Evolutionary conservation across 1,139 yeast species (phyloP), one percentile per base, ranked within the genome.

Genomic region (Blastobotrys serpentis): DNA sequence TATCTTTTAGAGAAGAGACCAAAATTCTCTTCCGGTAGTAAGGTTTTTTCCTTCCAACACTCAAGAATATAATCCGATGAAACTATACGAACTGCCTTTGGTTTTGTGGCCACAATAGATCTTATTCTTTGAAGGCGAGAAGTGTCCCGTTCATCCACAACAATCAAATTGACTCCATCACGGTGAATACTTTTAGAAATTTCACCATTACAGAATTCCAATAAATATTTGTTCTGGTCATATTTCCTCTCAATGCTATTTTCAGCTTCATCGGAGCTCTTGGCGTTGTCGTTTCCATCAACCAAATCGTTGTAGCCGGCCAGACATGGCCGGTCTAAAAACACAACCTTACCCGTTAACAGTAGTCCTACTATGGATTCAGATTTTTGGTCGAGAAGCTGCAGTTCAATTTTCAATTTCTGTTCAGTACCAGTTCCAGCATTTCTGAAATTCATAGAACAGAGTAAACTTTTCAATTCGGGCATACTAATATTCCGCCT

Each of bases 21-120:
- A n/a, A n/a, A 33, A 33, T 33, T 33, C 18, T 33, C 56, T 45
- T 30, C 57, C 55, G 32, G 55, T 64, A 30, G 60, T 53, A 4
- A 59, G 42, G 25, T 56, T 32, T 4, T 60, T 55, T 19, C 46
- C 42, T 40, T 56, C 61, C 10, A 46, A 42, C 68, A 68, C 60
- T 49, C 62, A 45, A n/a, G 51, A 47, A 23, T 37, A 8, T 10
- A 67, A 48, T 69, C 69, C 63, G 33, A 22, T 11, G 14, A n/a
- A 2, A 47, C 50, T 3, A 47, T 30, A 13, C 47, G 43, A n/a
- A 37, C 32, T 2, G 44, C 38, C 5, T 16, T 25, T 3, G 10
- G 23, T 11, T 36, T 36, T n/a, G 40, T 5, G 8, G 25, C 44
- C 11, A 42, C 13, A 5, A 10, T n/a, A 36, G 30, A 2, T 5